A percentile compares a stretch with the other conserved stretches of the same genome.
Conservation (phyloP, 176 grass and related monocot genomes). For the Musa beccarii region DNA sequence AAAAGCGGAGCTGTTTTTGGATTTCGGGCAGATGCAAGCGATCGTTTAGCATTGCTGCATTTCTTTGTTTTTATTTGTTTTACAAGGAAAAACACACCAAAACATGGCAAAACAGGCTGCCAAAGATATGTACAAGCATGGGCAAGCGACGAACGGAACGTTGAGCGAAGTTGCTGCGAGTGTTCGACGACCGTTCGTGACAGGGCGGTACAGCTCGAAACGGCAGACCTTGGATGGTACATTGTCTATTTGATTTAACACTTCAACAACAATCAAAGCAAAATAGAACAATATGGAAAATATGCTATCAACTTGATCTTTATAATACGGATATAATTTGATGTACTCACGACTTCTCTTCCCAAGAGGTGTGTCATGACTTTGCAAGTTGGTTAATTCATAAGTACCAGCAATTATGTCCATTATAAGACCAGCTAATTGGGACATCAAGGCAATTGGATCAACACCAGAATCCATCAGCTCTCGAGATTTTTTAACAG, state of each 20-base stretch:
- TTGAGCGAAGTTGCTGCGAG: no score
- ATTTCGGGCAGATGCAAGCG: no score
- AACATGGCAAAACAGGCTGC: no score
- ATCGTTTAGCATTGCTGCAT: no score
- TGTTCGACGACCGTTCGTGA: no score
- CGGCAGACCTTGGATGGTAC: neutral
- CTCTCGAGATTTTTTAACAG: slow-evolving; percentile 87
- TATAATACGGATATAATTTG: neutral
- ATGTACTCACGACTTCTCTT: slow-evolving; percentile 73
- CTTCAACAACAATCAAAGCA: neutral
- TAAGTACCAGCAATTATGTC: slow-evolving; percentile 99
- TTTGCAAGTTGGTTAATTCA: slow-evolving; percentile 53
- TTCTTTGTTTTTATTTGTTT: no score
- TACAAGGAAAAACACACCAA: no score
- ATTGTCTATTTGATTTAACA: neutral
- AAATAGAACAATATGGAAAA: slow-evolving; percentile 4
- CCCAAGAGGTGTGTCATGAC: slow-evolving; percentile 45
- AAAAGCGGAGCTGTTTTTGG: no score
- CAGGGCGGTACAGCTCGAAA: no score
- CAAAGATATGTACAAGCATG: no score
- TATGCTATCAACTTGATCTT: neutral
- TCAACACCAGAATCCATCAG: slow-evolving; percentile 96
- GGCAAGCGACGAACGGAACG: no score
- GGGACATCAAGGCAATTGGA: slow-evolving; percentile 97
- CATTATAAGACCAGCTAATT: slow-evolving; percentile 97